Base-by-base conservation (phyloP, 805 yeast genomes). In the Clavispora asparagi region DNA sequence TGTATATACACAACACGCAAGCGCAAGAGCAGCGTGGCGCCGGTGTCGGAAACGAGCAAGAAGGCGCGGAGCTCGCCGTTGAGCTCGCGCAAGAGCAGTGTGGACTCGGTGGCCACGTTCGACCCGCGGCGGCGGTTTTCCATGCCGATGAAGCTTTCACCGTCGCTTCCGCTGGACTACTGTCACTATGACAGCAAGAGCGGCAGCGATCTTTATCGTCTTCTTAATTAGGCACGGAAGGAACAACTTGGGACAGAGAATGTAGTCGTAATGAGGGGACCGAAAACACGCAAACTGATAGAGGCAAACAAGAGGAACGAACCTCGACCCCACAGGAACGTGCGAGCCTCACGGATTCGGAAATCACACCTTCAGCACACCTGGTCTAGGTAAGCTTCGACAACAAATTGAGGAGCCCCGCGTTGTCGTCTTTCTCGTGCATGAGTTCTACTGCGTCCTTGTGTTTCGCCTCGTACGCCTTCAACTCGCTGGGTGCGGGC, bases 371-470 rank as follows among this genome's bases (percentile, higher is more conserved):
- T n/a, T n/a, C n/a, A n/a, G n/a, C n/a, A n/a, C n/a, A n/a, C n/a
- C n/a, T n/a, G n/a, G n/a, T n/a, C n/a, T n/a, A 46, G 10, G 35
- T 30, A 26, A 54, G 51, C 38, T 54, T 54, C n/a, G 58, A 54
- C 26, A 54, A 43, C 41, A 54, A 44, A 23, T 47, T 45, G 39
- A 54, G 46, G 16, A 54, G 50, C 16, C 53, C 56, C 17, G 52
- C 28, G 30, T 53, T 46, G 27, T 41, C 43, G 39, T 43, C 46
- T 13, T 39, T 31, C 25, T 45, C 61, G 32, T 63, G 69, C 41
- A 60, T 63, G 44, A 67, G 57, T 41, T 63, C 69, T 26, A 65
- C 39, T 27, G 49, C 65, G 47, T 65, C 72, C 49, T 64, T 67
- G 46, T 64, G 70, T 45, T 58, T 60, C 23, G 45, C 44, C 17